Conservation (phyloP, 2,329 filamentous ascomycete species). For the Alternaria rosae region DNA sequence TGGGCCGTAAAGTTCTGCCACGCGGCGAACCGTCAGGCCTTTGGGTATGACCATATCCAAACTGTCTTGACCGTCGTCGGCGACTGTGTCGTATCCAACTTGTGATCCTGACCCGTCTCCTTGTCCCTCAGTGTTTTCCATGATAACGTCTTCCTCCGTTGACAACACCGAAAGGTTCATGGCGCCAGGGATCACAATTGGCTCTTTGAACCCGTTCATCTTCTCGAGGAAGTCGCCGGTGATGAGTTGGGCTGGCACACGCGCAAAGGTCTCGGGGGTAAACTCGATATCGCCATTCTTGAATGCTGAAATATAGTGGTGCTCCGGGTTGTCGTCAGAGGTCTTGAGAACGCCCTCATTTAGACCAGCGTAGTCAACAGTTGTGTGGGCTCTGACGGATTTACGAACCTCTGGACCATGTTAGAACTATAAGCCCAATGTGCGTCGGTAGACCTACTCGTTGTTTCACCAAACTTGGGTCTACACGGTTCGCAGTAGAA, state of each 20-base stretch:
- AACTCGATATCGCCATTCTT: constrained; percentile 70
- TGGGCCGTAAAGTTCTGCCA: constrained; percentile 69
- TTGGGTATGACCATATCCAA: constrained; percentile 73
- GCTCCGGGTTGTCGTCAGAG: constrained; percentile 68
- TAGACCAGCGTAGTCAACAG: constrained; percentile 72
- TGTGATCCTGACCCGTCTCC: constrained; percentile 32
- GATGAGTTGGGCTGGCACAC: constrained; percentile 69
- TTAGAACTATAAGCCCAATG: constrained; percentile 38
- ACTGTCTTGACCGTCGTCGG: constrained; percentile 69
- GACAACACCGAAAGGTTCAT: constrained; percentile 60
- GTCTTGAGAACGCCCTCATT: constrained; percentile 72
- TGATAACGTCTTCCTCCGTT: constrained; percentile 1
- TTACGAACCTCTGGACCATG: constrained; percentile 63
- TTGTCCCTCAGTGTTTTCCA: constrained; percentile 33
- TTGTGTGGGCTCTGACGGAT: constrained; percentile 68
- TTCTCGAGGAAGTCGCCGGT: constrained; percentile 70
- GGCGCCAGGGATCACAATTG: constrained; percentile 69
- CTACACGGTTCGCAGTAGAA: constrained; percentile 70
- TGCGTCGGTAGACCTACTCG: constrained; percentile 54
- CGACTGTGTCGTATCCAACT: constrained; percentile 58
- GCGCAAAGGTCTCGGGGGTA: constrained; percentile 67
- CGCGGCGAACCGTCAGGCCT: constrained; percentile 68
- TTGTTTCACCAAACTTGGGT: constrained; percentile 67
- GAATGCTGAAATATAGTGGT: constrained; percentile 73
- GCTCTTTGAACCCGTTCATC: constrained; percentile 69